Evolutionary conservation across 805 yeast genomes (phyloP), one percentile per base, ranked within the genome.

Genomic region (Tetrapisispora arboricola): DNA sequence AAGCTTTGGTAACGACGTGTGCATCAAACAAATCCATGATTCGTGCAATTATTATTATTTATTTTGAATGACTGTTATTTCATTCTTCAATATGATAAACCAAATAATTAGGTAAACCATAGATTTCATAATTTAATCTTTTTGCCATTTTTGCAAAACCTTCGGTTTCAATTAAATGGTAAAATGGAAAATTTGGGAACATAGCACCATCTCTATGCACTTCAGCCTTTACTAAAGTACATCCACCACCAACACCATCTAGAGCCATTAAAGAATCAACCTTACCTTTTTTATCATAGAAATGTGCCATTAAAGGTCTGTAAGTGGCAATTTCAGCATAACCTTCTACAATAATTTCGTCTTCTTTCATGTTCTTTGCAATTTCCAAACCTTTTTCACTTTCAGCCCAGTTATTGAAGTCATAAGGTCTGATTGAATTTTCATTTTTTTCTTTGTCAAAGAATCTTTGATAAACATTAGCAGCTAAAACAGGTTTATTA

Each of bases 141-240:
- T 87, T 86, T 33, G 95, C 96, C 97, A 92, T 92, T 63, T 81
- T 82, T n/a, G 92, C 96, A 64, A 92, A 92, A 15, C 98, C 98
- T 65, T 92, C 98, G 9, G 96, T 88, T 68, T 92, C 98, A 48
- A 92, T 87, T 61, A 92, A 72, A 61, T 92, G 95, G 61, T 90
- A 88, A 70, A 92, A 92, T 45, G 98, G 92, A 76, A 92, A 92
- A 38, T 94, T 84, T 15, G 99, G 98, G 76, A 92, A 92, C 96
- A 92, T 90, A 41, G 97, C 97, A 39, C 99, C 99, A 62, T 92
- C 98, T 60, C 98, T 75, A 64, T 92, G 99, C 40, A 92, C 99
- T 51, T 88, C 96, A 10, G 96, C 95, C 58, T 90, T 86, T 24
- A 92, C 99, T 65, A 92, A 61, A 25, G 94, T 79, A 32, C 96